Evolutionary conservation across 306 rosid species (phyloP).

Genomic region (Glycine soja): DNA sequence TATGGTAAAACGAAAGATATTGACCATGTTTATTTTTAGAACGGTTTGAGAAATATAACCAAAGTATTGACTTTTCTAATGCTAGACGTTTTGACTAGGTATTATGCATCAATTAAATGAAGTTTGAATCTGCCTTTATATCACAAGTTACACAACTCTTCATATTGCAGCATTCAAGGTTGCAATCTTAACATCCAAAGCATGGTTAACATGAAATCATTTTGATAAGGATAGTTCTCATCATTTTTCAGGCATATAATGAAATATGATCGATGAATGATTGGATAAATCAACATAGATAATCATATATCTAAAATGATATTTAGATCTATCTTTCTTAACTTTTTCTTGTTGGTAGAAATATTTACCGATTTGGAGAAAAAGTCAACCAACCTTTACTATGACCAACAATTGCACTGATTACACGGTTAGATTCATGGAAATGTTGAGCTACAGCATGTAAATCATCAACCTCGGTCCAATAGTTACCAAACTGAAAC

Average conservation of each 20-base stretch:
- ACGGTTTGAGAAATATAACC: slow-evolving; percentile 11
- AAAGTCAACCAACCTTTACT: slow-evolving; percentile 68
- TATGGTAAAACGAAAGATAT: slow-evolving; percentile 8
- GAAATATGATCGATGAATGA: background rate
- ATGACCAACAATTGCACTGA: slow-evolving; percentile 75
- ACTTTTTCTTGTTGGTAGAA: background rate
- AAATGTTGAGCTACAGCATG: slow-evolving; percentile 64
- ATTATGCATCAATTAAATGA: background rate
- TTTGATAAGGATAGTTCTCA: slow-evolving; percentile 17
- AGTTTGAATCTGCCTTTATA: background rate
- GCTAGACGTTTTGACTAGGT: slow-evolving; percentile 1
- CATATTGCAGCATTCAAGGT: slow-evolving; percentile 21
- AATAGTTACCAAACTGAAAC: slow-evolving; percentile 62
- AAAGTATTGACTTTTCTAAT: slow-evolving; percentile 10
- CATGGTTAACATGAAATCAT: slow-evolving; percentile 31
- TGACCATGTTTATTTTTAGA: background rate
- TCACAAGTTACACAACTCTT: slow-evolving; percentile 22
- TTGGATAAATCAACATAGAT: slow-evolving; percentile 11
- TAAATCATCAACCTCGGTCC: slow-evolving; percentile 72
- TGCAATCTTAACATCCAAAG: slow-evolving; percentile 23
- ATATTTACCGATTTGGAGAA: slow-evolving; percentile 21
- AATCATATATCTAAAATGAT: slow-evolving; percentile 12
- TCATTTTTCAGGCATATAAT: background rate
- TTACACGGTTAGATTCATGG: slow-evolving; percentile 52
- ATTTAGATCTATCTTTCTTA: slow-evolving; percentile 12